These are phyloP conservation scores for Sclerotinia borealis DNA, from an alignment of 2,329 filamentous ascomycete species.

Conservation along the genomic window DNA sequence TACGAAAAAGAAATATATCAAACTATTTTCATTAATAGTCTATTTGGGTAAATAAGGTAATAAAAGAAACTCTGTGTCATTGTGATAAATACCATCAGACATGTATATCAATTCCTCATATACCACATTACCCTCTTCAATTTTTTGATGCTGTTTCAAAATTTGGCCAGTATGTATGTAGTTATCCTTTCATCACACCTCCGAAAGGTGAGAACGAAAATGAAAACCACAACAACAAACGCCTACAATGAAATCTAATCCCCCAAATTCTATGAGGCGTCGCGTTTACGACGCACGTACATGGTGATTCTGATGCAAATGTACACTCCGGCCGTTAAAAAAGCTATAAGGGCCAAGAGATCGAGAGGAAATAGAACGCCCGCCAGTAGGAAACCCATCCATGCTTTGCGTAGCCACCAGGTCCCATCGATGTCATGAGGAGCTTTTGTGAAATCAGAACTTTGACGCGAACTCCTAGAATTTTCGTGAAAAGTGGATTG, in stretches of 20 bases:
- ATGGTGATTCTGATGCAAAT: constrained; percentile 25
- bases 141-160: constrained; percentile 2
- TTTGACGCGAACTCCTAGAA: constrained; percentile 3
- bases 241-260: constrained; percentile 27
- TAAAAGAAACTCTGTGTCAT: not conserved
- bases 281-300: constrained; percentile 21
- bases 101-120: constrained; percentile 7
- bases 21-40: constrained; percentile 10
- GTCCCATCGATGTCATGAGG: constrained; percentile 17
- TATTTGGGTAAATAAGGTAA: not conserved
- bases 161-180: constrained; percentile 3
- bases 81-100: constrained; percentile 2
- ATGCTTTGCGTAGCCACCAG: constrained; percentile 24
- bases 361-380: constrained; percentile 31
- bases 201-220: constrained; percentile 5
- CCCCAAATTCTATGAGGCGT: constrained; percentile 26
- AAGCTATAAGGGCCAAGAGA: constrained; percentile 25
- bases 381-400: constrained; percentile 28
- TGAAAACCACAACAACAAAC: constrained; percentile 8
- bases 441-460: constrained; percentile 12
- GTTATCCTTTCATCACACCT: constrained; percentile 12
- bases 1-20: not conserved
- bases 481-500: not conserved
- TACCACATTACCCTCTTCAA: not conserved
- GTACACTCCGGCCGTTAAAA: constrained; percentile 24